phyloP scores from a whole-genome alignment of 768 basidiomycete genomes.

The Boletus reticulatus region DNA sequence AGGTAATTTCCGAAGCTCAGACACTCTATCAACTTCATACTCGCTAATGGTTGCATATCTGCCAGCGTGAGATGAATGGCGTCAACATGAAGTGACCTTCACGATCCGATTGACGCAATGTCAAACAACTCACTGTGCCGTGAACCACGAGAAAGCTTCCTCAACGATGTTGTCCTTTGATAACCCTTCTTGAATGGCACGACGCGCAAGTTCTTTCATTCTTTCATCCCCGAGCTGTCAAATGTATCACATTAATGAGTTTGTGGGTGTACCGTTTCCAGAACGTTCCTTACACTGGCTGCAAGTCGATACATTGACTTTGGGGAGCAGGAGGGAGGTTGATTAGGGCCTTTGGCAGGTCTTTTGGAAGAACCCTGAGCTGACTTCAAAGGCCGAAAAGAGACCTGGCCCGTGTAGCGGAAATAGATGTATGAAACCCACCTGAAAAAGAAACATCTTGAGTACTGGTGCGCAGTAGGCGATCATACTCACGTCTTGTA shows the following conservation, averaged over 20 bases:
- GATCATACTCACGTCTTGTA: conserved; percentile 25
- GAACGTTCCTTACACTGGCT: conserved; percentile 14
- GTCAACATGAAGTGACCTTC: background rate
- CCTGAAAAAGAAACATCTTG: conserved; percentile 4
- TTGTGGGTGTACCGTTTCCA: background rate
- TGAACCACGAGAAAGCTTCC: conserved; percentile 32
- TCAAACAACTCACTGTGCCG: conserved; percentile 25
- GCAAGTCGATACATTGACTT: conserved; percentile 40
- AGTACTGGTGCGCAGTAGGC: background rate
- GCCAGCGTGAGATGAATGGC: conserved; percentile 6
- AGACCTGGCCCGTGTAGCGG: conserved; percentile 30
- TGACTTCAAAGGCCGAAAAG: conserved; percentile 26
- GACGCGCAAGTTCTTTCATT: conserved; percentile 24
- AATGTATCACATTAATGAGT: background rate
- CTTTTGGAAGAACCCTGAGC: background rate
- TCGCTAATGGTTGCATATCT: conserved; percentile 15
- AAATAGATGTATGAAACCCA: conserved; percentile 30
- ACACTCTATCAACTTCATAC: conserved; percentile 19
- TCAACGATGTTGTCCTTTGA: conserved; percentile 26
- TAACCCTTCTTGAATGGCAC: conserved; percentile 23
- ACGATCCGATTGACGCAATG: background rate
- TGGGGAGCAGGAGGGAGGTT: conserved; percentile 27
- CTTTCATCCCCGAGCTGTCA: conserved; percentile 25
- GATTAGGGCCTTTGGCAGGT: background rate
- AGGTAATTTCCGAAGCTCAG: conserved; percentile 19